Evolutionary conservation across 495 filamentous ascomycete species (phyloP).

Genomic region (Aspergillus cristatus): DNA sequence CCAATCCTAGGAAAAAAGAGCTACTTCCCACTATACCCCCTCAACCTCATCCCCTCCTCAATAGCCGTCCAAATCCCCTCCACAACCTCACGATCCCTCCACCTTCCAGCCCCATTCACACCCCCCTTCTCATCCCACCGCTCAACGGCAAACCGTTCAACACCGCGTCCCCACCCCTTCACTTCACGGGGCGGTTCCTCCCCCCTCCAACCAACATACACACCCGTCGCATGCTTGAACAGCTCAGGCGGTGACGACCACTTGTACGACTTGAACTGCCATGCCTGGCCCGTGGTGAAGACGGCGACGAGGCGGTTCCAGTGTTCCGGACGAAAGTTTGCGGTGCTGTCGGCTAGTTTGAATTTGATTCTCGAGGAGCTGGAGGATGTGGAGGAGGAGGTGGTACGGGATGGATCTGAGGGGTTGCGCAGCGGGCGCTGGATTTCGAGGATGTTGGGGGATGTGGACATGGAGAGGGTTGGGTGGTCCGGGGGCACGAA

Average conservation of each 20-base stretch:
- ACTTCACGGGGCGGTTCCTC: slow-evolving; percentile 71
- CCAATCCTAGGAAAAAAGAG: background rate
- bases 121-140: slow-evolving; percentile 58
- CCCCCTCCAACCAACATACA: slow-evolving; percentile 87
- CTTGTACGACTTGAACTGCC: slow-evolving; percentile 98
- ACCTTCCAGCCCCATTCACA: slow-evolving; percentile 52
- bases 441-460: slow-evolving; percentile 73
- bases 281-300: slow-evolving; percentile 95
- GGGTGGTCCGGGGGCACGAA: slow-evolving; percentile 72
- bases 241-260: slow-evolving; percentile 85
- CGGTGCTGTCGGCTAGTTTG: slow-evolving; percentile 83
- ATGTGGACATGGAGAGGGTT: slow-evolving; percentile 44
- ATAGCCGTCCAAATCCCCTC: slow-evolving; percentile 88
- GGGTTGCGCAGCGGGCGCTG: slow-evolving; percentile 69
- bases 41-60: slow-evolving; percentile 77
- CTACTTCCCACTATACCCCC: slow-evolving; percentile 62
- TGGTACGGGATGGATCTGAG: slow-evolving; percentile 16
- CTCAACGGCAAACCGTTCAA: slow-evolving; percentile 65
- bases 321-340: slow-evolving; percentile 96
- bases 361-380: slow-evolving; percentile 59
- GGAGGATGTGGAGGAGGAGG: slow-evolving; percentile 17
- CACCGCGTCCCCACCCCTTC: slow-evolving; percentile 75
- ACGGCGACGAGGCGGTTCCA: slow-evolving; percentile 94
- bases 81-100: slow-evolving; percentile 87
- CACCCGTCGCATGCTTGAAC: slow-evolving; percentile 75